Conservation (phyloP, 2,329 filamentous ascomycete species). For the Keithomyces neogunnii region DNA sequence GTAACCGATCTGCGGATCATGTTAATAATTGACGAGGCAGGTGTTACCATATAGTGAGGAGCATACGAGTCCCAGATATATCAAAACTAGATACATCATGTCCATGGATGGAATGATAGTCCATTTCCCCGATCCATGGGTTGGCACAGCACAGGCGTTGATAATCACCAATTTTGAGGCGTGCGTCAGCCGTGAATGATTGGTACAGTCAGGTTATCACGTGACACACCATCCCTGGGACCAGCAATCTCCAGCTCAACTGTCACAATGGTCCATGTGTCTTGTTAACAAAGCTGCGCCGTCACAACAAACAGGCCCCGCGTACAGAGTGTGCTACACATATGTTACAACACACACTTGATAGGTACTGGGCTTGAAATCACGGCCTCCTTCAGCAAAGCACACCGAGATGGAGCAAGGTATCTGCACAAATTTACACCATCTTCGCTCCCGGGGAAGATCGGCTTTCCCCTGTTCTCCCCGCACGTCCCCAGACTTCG, state of each 20-base stretch:
- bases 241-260: too few species aligned
- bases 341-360: too few species aligned
- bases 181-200: background rate
- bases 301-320: too few species aligned
- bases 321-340: too few species aligned
- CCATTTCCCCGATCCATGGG: conserved; percentile 33
- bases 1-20: conserved; percentile 54
- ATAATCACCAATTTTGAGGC: background rate
- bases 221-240: background rate
- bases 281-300: too few species aligned
- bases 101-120: conserved; percentile 51
- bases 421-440: too few species aligned
- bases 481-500: background rate
- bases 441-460: too few species aligned
- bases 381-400: too few species aligned
- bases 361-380: too few species aligned
- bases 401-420: too few species aligned
- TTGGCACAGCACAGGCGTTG: background rate
- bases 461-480: too few species aligned
- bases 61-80: conserved; percentile 40
- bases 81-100: conserved; percentile 55
- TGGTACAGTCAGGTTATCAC: conserved; percentile 3
- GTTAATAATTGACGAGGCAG: background rate
- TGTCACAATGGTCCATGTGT: too few species aligned
- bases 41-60: background rate